A percentile compares a stretch with the other conserved stretches of the same genome.
phyloP scores from a whole-genome alignment of 2,329 filamentous ascomycete genomes.

The Bipolaris cookei region DNA sequence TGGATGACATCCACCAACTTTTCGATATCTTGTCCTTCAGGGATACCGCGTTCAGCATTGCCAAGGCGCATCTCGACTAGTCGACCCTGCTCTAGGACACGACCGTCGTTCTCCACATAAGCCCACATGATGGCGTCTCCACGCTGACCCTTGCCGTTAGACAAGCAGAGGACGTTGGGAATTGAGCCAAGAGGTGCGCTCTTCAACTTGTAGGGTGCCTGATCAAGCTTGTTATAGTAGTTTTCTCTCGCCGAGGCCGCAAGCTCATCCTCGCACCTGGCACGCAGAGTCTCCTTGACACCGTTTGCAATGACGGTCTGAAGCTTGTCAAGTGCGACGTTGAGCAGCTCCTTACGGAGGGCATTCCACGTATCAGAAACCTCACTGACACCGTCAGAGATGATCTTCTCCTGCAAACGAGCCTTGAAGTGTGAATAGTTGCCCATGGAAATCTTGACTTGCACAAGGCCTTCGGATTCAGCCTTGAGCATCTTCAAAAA shows the following conservation, averaged over 20 bases:
- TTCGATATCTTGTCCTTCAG: conserved; percentile 69
- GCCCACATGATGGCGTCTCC: conserved; percentile 86
- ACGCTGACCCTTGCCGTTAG: conserved; percentile 81
- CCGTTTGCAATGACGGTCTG: conserved; percentile 85
- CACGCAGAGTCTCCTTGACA: conserved; percentile 89
- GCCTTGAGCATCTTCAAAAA: conserved; percentile 98
- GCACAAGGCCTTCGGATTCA: conserved; percentile 89
- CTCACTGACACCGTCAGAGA: conserved; percentile 94
- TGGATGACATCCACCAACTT: conserved; percentile 80
- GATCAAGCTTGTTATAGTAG: conserved; percentile 87
- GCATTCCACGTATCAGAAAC: conserved; percentile 94
- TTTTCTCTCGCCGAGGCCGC: conserved; percentile 87
- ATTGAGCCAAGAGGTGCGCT: conserved; percentile 88
- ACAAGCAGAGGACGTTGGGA: conserved; percentile 84
- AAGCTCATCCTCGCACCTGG: conserved; percentile 91
- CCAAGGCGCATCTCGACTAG: conserved; percentile 76
- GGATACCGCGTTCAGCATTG: conserved; percentile 69
- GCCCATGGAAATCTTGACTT: conserved; percentile 80
- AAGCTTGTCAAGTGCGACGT: conserved; percentile 79
- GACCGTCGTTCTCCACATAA: conserved; percentile 90
- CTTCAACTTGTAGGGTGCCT: conserved; percentile 94
- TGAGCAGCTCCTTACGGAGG: conserved; percentile 82
- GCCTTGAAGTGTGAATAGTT: conserved; percentile 77
- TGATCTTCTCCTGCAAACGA: conserved; percentile 80
- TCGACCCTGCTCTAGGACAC: conserved; percentile 86